A percentile compares a stretch with the other conserved stretches of the same genome.
Conservation (phyloP, 371 early-diverging fungal genomes). For the Blakeslea trispora region DNA sequence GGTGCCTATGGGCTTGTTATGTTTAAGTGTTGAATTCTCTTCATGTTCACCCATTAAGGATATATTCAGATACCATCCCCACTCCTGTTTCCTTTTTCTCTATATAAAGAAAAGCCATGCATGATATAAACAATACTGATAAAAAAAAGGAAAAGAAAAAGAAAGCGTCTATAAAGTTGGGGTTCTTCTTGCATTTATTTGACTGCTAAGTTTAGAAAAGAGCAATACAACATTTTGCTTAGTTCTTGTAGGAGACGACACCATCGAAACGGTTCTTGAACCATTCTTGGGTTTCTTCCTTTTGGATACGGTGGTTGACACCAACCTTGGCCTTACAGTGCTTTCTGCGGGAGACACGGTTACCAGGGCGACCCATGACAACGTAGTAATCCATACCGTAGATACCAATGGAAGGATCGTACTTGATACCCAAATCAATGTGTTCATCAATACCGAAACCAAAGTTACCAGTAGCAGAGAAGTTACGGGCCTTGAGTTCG, state of each 20-base stretch:
- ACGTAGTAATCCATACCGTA: slow-evolving; percentile 99
- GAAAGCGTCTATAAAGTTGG: too few relatives aligned
- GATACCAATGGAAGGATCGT: slow-evolving; percentile 99
- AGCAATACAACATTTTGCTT: slow-evolving; percentile 9
- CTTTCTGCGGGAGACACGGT: slow-evolving; percentile 97
- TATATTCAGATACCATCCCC: too few relatives aligned
- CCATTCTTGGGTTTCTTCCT: slow-evolving; percentile 86
- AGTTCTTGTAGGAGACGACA: slow-evolving; percentile 75
- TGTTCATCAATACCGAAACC: slow-evolving; percentile 99
- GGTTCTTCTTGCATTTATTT: too few relatives aligned
- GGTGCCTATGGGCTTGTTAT: too few relatives aligned
- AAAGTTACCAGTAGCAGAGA: slow-evolving; percentile 99
- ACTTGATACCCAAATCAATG: slow-evolving; percentile 99
- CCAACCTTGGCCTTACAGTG: slow-evolving; percentile 89
- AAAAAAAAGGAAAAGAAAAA: too few relatives aligned
- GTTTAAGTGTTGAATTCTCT: too few relatives aligned
- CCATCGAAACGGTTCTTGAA: slow-evolving; percentile 92
- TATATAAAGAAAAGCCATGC: too few relatives aligned
- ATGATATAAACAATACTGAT: too few relatives aligned
- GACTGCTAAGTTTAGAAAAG: background rate
- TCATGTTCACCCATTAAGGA: too few relatives aligned
- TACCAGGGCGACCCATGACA: slow-evolving; percentile 98
- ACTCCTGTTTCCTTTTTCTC: too few relatives aligned
- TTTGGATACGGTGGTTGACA: slow-evolving; percentile 91
- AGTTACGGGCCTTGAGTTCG: slow-evolving; percentile 95